Evolutionary conservation across 768 basidiomycete genomes (phyloP).

Genomic region (Suillus americanus): DNA sequence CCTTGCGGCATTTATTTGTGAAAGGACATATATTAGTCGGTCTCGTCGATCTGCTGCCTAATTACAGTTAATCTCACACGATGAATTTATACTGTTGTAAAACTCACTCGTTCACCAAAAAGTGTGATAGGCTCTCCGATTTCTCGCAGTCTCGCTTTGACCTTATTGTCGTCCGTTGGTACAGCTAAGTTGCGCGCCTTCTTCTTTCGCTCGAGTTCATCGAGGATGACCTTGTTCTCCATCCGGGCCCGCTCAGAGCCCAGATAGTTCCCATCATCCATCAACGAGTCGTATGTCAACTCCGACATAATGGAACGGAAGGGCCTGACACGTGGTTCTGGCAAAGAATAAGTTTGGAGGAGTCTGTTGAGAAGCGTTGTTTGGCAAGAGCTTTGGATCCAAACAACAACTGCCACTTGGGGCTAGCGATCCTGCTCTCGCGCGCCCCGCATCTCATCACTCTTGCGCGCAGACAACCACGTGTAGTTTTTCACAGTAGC

Average conservation of each 20-base stretch:
- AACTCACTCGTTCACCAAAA: slow-evolving; percentile 92
- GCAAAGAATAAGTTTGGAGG: slow-evolving; percentile 17
- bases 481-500: background rate
- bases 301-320: slow-evolving; percentile 55
- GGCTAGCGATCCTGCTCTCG: slow-evolving; percentile 11
- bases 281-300: slow-evolving; percentile 71
- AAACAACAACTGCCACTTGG: slow-evolving; percentile 24
- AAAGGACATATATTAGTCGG: slow-evolving; percentile 91
- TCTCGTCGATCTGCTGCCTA: slow-evolving; percentile 96
- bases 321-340: slow-evolving; percentile 2
- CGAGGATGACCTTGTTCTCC: slow-evolving; percentile 86
- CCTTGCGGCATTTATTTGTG: slow-evolving; percentile 87
- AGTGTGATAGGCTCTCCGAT: slow-evolving; percentile 96
- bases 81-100: slow-evolving; percentile 1
- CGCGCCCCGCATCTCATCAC: background rate
- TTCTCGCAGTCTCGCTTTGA: slow-evolving; percentile 85
- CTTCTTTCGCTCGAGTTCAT: slow-evolving; percentile 98
- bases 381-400: slow-evolving; percentile 33
- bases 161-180: slow-evolving; percentile 94
- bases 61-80: slow-evolving; percentile 17
- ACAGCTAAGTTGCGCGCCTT: slow-evolving; percentile 91
- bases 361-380: slow-evolving; percentile 23
- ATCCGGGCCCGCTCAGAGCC: slow-evolving; percentile 73
- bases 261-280: slow-evolving; percentile 76
- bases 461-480: background rate